These are phyloP conservation scores for Entomortierella lignicola DNA, from an alignment of 192 early-diverging fungal genomes.

Conservation along the genomic window DNA sequence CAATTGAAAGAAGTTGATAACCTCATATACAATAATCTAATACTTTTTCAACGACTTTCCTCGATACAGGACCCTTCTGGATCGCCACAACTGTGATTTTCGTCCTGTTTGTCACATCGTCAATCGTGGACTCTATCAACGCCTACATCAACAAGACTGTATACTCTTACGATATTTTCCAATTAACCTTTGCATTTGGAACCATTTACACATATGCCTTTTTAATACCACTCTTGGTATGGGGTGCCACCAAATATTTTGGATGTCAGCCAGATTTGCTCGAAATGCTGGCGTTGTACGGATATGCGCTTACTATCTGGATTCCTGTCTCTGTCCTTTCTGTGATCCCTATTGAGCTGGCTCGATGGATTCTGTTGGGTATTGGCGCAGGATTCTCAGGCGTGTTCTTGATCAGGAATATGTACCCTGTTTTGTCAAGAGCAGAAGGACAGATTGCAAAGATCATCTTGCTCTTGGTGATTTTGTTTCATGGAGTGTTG, in stretches of 20 bases:
- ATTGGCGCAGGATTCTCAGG: constrained; percentile 81
- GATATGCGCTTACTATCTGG: constrained; percentile 94
- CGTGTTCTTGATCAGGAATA: constrained; percentile 68
- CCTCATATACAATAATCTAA: constrained; percentile 11
- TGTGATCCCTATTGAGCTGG: constrained; percentile 82
- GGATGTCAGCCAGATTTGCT: constrained; percentile 85
- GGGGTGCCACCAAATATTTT: constrained; percentile 87
- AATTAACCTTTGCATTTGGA: constrained; percentile 83
- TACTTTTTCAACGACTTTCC: not conserved
- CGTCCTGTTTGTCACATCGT: constrained; percentile 92
- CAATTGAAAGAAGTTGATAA: too few species aligned
- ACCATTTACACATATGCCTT: constrained; percentile 88
- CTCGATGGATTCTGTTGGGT: constrained; percentile 85
- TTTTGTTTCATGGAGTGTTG: constrained; percentile 74
- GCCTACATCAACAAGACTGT: constrained; percentile 66
- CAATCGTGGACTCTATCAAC: constrained; percentile 87
- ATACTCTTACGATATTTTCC: constrained; percentile 82
- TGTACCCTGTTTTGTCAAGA: constrained; percentile 72
- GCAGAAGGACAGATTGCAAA: constrained; percentile 77
- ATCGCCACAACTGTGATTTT: constrained; percentile 97
- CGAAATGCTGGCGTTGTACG: constrained; percentile 88
- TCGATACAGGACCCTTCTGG: constrained; percentile 89
- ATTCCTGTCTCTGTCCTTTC: constrained; percentile 90
- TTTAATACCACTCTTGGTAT: constrained; percentile 77
- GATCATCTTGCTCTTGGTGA: constrained; percentile 74